phyloP scores from a whole-genome alignment of 768 basidiomycete genomes.

The Calvatia gigantea region DNA sequence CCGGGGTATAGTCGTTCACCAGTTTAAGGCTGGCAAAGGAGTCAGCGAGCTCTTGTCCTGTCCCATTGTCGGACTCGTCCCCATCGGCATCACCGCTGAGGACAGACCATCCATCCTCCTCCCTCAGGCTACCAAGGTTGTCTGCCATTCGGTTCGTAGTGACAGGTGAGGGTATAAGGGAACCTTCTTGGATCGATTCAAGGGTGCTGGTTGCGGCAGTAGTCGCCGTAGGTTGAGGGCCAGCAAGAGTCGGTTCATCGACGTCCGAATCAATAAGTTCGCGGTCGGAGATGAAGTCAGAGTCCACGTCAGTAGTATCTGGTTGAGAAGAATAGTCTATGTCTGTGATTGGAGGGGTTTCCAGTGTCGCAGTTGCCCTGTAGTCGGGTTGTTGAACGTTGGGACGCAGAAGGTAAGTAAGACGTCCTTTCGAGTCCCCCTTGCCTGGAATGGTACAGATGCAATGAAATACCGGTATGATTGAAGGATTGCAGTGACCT shows the following conservation, averaged over 20 bases:
- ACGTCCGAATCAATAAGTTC: constrained; percentile 43
- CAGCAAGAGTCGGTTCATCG: constrained; percentile 38
- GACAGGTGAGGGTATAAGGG: constrained; percentile 18
- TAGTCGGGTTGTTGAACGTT: constrained; percentile 63
- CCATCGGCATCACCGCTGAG: constrained; percentile 15
- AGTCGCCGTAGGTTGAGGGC: constrained; percentile 24
- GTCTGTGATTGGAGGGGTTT: constrained; percentile 76
- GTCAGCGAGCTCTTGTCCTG: neutral
- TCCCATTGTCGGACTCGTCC: constrained; percentile 17
- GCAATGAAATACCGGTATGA: neutral
- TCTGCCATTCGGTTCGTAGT: neutral
- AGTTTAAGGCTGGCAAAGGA: constrained; percentile 1
- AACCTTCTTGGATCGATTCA: constrained; percentile 26
- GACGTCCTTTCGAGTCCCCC: constrained; percentile 52
- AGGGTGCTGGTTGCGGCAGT: neutral
- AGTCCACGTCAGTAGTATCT: constrained; percentile 42
- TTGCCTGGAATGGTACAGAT: constrained; percentile 44
- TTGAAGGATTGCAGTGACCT: constrained; percentile 24
- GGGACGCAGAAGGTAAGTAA: constrained; percentile 80
- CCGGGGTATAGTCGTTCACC: neutral
- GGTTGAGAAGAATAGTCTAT: constrained; percentile 51
- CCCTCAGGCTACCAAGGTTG: neutral
- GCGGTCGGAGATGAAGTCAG: constrained; percentile 48
- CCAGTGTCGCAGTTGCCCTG: constrained; percentile 37
- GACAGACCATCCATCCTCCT: constrained; percentile 17